Base-by-base conservation (phyloP, 2,329 filamentous ascomycete species). In the Ambrosiella cleistominuta region DNA sequence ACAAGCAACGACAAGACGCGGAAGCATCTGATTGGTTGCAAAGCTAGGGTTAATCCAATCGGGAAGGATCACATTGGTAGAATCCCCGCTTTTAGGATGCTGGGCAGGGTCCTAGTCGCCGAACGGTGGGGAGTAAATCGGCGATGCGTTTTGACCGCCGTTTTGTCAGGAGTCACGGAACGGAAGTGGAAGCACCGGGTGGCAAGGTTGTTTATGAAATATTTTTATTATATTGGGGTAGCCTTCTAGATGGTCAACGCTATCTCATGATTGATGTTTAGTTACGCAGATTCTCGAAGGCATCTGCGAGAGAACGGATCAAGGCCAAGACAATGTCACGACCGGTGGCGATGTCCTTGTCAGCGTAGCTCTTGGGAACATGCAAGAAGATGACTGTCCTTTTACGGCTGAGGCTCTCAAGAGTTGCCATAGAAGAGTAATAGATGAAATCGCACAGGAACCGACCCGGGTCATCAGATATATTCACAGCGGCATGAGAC, bases 361-460 rank as follows among this genome's bases (percentile, higher is more conserved):
- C 71, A 19, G 78, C 74, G 7, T 75, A 72, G 35, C 78, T 74
- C 6, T 78, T 74, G 0, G 86, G 86, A 1, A 90, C 85, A 67
- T 90, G 86, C 56, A 89, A 69, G 67, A 90, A 90, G 1, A 83
- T 68, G 4, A 85, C 80, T 59, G 76, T 76, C 58, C 70, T 70
- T 17, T 70, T 69, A 61, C 73, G 66, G 50, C 71, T 64, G 52
- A 71, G 68, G 65, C 75, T 76, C 64, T 70, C 72, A 40, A 81
- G 69, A 60, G 81, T 71, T 17, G 83, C 74, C 63, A 88, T 68
- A 61, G 81, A 85, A 6, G 79, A 81, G 68, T 81, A 88, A 68
- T 85, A 87, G 63, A 85, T 88, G 65, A 86, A 90, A 66, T 90
- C 86, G 69, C 86, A 90, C 13, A 89, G 72, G 67, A 84, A 90